These are phyloP conservation scores for Puccinia hordei DNA, from an alignment of 1,284 basidiomycete species.

Conservation along the genomic window DNA sequence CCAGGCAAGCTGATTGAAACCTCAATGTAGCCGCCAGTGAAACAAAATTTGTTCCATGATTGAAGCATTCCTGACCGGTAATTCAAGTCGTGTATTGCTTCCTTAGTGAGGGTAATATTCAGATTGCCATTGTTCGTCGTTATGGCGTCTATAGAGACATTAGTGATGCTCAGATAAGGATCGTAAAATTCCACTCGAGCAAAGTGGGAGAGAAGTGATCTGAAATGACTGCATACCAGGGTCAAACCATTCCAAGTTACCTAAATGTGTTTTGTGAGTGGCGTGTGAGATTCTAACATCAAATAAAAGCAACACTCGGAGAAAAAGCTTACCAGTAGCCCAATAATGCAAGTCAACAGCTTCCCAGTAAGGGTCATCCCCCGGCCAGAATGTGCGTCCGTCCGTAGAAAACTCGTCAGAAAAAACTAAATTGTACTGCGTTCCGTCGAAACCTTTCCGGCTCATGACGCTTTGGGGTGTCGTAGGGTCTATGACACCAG, in stretches of 20 bases:
- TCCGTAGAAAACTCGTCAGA: slow-evolving; percentile 69
- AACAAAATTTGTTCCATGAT: slow-evolving; percentile 92
- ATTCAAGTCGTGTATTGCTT: slow-evolving; percentile 70
- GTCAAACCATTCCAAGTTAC: slow-evolving; percentile 72
- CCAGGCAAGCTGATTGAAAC: slow-evolving; percentile 76
- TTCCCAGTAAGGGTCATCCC: slow-evolving; percentile 63
- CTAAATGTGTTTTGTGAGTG: slow-evolving; percentile 21
- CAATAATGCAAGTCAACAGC: slow-evolving; percentile 74
- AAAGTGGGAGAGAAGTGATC: neutral
- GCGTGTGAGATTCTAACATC: neutral
- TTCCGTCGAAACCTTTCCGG: slow-evolving; percentile 56
- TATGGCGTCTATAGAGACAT: slow-evolving; percentile 71
- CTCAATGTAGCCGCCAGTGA: slow-evolving; percentile 74
- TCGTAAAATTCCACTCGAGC: neutral
- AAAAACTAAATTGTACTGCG: slow-evolving; percentile 66
- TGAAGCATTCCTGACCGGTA: slow-evolving; percentile 66
- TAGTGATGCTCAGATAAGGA: neutral
- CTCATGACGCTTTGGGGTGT: slow-evolving; percentile 68
- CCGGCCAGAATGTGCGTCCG: slow-evolving; percentile 76
- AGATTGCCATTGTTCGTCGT: slow-evolving; percentile 77
- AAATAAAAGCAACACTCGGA: neutral
- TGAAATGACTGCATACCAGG: slow-evolving; percentile 56
- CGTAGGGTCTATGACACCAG: slow-evolving; percentile 74
- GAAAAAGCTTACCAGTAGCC: slow-evolving; percentile 63
- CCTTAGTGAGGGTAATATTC: slow-evolving; percentile 72